These are phyloP conservation scores for Chlorella sp. DNA, from an alignment of 139 green algal genomes.

Conservation along the genomic window DNA sequence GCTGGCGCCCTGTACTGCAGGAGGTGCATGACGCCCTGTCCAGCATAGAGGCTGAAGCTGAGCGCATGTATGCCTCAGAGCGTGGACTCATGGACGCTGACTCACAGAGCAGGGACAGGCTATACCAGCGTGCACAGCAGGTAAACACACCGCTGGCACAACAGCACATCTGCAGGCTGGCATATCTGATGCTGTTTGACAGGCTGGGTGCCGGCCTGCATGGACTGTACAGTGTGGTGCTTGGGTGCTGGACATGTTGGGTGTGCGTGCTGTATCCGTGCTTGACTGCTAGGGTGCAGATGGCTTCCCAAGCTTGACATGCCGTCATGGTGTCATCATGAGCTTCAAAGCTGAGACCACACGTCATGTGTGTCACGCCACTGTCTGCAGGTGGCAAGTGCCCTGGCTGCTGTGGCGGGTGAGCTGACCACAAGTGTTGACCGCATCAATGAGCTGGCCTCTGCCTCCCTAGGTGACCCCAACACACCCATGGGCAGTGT, in stretches of 20 bases:
- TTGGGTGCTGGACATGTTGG: background rate
- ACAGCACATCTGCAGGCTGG: constrained; percentile 35
- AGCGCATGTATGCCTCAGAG: constrained; percentile 39
- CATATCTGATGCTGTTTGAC: constrained; percentile 34
- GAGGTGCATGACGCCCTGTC: constrained; percentile 60
- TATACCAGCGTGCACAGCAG: constrained; percentile 27
- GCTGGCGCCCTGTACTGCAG: no score
- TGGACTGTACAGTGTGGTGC: background rate
- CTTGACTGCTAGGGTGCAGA: background rate
- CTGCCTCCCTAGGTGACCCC: constrained; percentile 44
- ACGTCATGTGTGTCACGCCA: background rate
- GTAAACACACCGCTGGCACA: no score
- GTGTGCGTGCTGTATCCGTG: background rate
- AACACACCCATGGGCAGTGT: constrained; percentile 63
- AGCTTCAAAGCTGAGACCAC: background rate
- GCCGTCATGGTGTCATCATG: no score
- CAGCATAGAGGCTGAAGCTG: constrained; percentile 67
- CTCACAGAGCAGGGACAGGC: constrained; percentile 45
- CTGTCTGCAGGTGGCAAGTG: background rate
- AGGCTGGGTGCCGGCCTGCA: constrained; percentile 2
- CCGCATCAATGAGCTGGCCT: constrained; percentile 48
- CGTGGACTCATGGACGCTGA: constrained; percentile 32
- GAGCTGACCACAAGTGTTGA: constrained; percentile 7
- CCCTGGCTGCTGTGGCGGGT: background rate
- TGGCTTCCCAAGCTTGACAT: background rate